Conservation (phyloP, 306 rosid genomes). For the Carpinus fangiana region DNA sequence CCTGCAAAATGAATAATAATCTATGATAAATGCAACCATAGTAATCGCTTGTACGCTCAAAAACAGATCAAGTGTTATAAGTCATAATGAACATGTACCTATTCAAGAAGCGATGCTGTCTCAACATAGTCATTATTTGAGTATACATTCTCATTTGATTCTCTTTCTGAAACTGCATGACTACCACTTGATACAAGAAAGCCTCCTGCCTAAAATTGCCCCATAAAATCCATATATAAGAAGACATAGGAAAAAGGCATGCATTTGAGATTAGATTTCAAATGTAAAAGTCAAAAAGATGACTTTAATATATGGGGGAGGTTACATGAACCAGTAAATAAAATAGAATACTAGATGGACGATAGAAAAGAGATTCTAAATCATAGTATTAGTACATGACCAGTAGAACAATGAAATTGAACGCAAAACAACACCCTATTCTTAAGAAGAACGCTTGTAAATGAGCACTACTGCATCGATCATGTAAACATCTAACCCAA, state of each 20-base stretch:
- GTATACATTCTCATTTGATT: slow-evolving; percentile 73
- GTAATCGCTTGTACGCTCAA: slow-evolving; percentile 12
- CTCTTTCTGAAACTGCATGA: slow-evolving; percentile 63
- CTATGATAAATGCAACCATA: slow-evolving; percentile 28
- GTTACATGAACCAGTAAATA: slow-evolving; percentile 3
- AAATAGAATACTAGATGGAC: slow-evolving; percentile 6
- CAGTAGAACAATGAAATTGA: not conserved
- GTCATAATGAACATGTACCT: slow-evolving; percentile 46
- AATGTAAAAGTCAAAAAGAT: slow-evolving; percentile 15
- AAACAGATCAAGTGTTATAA: slow-evolving; percentile 15
- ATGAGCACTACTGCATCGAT: not conserved
- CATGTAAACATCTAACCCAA: not conserved
- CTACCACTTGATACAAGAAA: slow-evolving; percentile 77
- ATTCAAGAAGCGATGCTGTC: slow-evolving; percentile 72
- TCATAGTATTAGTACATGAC: not conserved
- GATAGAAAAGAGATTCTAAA: slow-evolving; percentile 12
- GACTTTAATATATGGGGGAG: slow-evolving; percentile 13
- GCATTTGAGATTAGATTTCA: slow-evolving; percentile 1
- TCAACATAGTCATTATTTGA: slow-evolving; percentile 65
- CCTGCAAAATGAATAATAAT: slow-evolving; percentile 51
- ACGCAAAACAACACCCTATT: not conserved
- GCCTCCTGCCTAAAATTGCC: slow-evolving; percentile 69
- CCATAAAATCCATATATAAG: slow-evolving; percentile 19
- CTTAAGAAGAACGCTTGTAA: not conserved
- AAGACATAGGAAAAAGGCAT: slow-evolving; percentile 11